A percentile compares a stretch with the other conserved stretches of the same genome.
Evolutionary conservation across 75 land plant genomes (phyloP).

Genomic region (Cupressus sempervirens): DNA sequence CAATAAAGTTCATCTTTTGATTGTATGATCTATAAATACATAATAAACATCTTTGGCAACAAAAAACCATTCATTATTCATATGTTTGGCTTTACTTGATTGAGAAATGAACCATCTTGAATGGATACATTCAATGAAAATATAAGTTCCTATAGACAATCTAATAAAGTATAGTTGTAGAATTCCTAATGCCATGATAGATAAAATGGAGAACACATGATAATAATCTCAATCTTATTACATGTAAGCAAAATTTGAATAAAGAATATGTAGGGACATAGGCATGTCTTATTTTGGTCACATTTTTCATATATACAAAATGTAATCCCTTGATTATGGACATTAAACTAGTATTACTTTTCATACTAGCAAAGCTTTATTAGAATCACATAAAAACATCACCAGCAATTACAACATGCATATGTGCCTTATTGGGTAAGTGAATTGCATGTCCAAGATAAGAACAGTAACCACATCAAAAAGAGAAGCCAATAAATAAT

Average conservation of each 20-base stretch:
- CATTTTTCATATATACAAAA: background rate
- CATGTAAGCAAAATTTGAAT: background rate
- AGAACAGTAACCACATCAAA: background rate
- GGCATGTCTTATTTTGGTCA: background rate
- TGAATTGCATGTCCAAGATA: background rate
- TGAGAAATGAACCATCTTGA: background rate
- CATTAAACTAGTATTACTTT: background rate
- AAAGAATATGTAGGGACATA: background rate
- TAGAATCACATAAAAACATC: constrained; percentile 7
- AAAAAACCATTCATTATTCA: background rate
- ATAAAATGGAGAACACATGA: background rate
- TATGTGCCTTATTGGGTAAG: background rate
- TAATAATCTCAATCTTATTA: background rate
- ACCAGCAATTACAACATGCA: background rate
- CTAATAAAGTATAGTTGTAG: background rate
- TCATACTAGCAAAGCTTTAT: background rate
- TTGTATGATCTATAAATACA: background rate
- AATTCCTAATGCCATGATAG: background rate
- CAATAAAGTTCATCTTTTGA: background rate
- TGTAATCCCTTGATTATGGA: background rate
- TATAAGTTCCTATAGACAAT: background rate
- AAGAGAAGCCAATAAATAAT: background rate
- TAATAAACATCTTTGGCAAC: background rate
- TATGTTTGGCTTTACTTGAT: background rate
- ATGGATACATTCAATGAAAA: background rate